Base-by-base conservation (phyloP, 257 asterid genomes). In the Galeopsis tetrahit region DNA sequence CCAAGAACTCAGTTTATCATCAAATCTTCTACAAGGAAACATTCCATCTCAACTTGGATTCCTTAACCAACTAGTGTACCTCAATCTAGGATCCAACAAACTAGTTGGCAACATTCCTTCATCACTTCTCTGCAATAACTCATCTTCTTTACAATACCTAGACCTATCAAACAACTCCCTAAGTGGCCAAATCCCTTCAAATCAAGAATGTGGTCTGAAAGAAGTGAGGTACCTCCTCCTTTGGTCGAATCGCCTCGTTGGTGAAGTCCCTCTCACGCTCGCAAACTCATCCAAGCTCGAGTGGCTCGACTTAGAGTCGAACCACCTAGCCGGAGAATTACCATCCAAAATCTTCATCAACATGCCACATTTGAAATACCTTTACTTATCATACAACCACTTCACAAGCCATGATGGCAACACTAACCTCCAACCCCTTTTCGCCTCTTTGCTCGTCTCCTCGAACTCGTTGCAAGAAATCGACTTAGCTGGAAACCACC, bases 141-240 rank as follows among this genome's bases (percentile, higher is more conserved):
- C 96, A 4, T 79, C 78, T 8, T 58, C 80, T 15, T 72, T 91
- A 44, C 80, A 85, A 17, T 92, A 89, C 59, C 53, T 92, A 32
- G 97, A 92, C 82, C 83, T 92, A 10, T 89, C 97, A 61, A 92
- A 92, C 87, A 92, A 92, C 66, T 85, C 97, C 0, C 82, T 92
- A 2, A 72, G 66, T 17, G 96, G 97, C 2, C 68, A 72, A 69
- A 84, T 92, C 71, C 96, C 93, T 36, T 66, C 85, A 34, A 38
- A 66, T 28, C 72, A 59, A 44, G 79, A 84, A 40, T 89, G 96
- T 44, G 82, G 58, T 44, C 80, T 88, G 28, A 72, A 46, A 9
- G 89, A 88, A 61, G 80, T 92, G 1, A 81, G 66, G 73, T 89
- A 73, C 71, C 90, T 92, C 57, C 96, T 89, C 10, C 89, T 92